Conservation (phyloP, 163 green algal genomes). For the Chlamydomonas reinhardtii region DNA sequence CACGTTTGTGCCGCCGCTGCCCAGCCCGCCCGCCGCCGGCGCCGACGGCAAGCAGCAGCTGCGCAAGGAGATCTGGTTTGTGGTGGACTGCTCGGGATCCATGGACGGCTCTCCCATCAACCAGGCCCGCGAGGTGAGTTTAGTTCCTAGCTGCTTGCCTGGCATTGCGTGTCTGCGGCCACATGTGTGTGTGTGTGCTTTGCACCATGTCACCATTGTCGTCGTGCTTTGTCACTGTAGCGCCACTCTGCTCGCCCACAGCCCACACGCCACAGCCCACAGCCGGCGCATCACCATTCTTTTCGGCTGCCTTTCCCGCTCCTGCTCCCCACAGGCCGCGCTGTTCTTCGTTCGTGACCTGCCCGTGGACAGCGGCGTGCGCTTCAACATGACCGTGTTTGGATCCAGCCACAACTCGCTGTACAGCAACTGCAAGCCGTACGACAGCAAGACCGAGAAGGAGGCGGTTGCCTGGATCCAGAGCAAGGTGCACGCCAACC, state of each 20-base stretch:
- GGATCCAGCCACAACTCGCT: constrained; percentile 32
- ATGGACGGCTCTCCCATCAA: constrained; percentile 44
- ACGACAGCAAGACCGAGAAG: constrained; percentile 5
- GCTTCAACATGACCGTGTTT: constrained; percentile 56
- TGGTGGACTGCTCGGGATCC: constrained; percentile 56
- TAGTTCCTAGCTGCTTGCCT: too few species aligned
- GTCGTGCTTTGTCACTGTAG: too few species aligned
- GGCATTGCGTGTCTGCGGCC: too few species aligned
- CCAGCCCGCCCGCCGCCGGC: background rate
- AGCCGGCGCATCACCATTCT: too few species aligned
- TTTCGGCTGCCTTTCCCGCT: too few species aligned
- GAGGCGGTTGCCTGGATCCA: constrained; percentile 53
- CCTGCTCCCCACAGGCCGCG: constrained; percentile 16
- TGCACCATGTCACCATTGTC: too few species aligned
- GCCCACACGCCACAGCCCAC: too few species aligned
- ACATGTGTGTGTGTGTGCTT: too few species aligned
- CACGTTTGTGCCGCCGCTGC: constrained; percentile 49
- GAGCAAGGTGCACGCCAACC: constrained; percentile 33
- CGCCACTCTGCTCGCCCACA: too few species aligned
- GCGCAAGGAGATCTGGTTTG: constrained; percentile 50
- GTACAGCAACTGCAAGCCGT: constrained; percentile 15
- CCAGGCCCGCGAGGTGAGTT: constrained; percentile 20
- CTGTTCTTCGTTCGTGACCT: constrained; percentile 61
- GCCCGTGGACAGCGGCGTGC: constrained; percentile 24
- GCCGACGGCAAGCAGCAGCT: background rate